Evolutionary conservation across 2,329 filamentous ascomycete genomes (phyloP).

Genomic region (Nemania serpens): DNA sequence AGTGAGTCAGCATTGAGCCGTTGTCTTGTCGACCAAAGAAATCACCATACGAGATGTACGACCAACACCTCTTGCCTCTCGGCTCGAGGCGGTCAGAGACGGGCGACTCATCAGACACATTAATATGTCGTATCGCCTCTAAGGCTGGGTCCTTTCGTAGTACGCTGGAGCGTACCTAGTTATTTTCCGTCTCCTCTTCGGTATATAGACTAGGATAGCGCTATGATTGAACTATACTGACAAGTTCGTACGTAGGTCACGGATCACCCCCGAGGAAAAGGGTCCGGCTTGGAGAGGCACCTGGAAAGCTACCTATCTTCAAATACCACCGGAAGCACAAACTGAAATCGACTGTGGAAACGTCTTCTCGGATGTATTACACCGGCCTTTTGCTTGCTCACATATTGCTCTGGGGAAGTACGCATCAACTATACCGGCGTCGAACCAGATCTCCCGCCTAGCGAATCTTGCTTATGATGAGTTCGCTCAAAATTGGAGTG

Average conservation of each 20-base stretch:
- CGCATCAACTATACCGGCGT: conserved; percentile 69
- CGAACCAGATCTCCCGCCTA: conserved; percentile 75
- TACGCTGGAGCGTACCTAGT: neutral
- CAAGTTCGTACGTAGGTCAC: conserved; percentile 36
- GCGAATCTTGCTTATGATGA: conserved; percentile 70
- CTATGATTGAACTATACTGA: conserved; percentile 3
- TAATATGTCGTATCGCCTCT: neutral
- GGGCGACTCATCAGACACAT: conserved; percentile 5
- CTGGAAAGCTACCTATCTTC: conserved; percentile 81
- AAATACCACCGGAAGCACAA: conserved; percentile 54
- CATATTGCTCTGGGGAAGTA: conserved; percentile 72
- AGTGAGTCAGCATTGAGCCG: conserved; percentile 63
- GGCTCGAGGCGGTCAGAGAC: neutral
- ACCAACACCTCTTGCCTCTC: neutral
- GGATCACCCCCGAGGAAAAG: conserved; percentile 41
- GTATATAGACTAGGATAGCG: neutral
- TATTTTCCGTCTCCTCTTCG: neutral
- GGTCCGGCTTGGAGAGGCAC: conserved; percentile 74
- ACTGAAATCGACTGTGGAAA: conserved; percentile 71
- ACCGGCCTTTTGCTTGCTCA: conserved; percentile 88
- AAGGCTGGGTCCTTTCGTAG: neutral
- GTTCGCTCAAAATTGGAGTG: conserved; percentile 76
- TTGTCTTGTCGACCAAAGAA: conserved; percentile 9
- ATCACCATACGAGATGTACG: neutral
- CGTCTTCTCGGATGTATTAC: conserved; percentile 87